phyloP scores from a whole-genome alignment of 202 grass and related monocot species.

The Hordeum pubiflorum region DNA sequence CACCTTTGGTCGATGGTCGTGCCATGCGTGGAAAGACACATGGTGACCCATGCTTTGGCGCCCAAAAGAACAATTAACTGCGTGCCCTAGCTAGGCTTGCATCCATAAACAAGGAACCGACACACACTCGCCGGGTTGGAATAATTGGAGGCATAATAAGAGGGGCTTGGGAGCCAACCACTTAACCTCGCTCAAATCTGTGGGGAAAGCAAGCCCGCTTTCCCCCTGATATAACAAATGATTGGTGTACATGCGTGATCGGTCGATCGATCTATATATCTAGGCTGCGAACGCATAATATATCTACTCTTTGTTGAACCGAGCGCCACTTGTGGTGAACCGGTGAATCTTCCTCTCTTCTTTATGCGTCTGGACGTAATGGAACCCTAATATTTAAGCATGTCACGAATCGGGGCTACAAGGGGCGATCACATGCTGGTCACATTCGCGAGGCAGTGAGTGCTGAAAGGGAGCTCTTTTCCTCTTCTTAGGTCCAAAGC shows the following conservation, averaged over 20 bases:
- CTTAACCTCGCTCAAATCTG: constrained; percentile 16
- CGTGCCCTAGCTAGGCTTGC: not conserved
- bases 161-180: constrained; percentile 27
- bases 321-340: not conserved
- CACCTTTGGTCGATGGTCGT: not conserved
- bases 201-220: constrained; percentile 4
- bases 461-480: not conserved
- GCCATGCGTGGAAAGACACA: constrained; percentile 26
- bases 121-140: not conserved
- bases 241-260: constrained; percentile 14
- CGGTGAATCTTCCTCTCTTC: not conserved
- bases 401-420: constrained; percentile 17
- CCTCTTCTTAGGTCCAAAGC: not conserved
- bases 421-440: constrained; percentile 18
- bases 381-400: constrained; percentile 18
- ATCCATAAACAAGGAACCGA: constrained; percentile 10
- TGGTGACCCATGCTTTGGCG: not conserved
- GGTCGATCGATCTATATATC: not conserved
- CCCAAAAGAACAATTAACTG: not conserved
- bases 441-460: constrained; percentile 2
- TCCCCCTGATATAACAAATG: constrained; percentile 9
- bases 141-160: constrained; percentile 26
- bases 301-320: not conserved
- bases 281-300: not conserved
- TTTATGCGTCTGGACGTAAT: not conserved